phyloP scores from a whole-genome alignment of 2,329 filamentous ascomycete genomes.

The Fusarium sp. region DNA sequence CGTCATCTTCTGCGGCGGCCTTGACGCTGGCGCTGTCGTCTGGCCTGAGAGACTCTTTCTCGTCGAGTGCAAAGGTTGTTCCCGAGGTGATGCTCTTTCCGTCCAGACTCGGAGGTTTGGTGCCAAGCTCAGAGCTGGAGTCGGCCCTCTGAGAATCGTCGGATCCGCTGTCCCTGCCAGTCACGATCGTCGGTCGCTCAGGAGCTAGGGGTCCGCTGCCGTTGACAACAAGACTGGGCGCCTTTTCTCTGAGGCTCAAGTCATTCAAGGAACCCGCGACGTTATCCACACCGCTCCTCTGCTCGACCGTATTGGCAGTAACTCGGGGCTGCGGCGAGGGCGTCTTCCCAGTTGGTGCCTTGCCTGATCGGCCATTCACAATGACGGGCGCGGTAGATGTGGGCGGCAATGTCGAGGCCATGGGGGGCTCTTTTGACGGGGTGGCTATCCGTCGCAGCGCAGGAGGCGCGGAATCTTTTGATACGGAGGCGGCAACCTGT shows the following conservation, averaged over 20 bases:
- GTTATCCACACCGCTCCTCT: constrained; percentile 40
- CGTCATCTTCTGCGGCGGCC: constrained; percentile 88
- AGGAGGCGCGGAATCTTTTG: constrained; percentile 45
- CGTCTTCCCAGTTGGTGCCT: constrained; percentile 28
- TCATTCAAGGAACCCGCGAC: constrained; percentile 46
- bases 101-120: constrained; percentile 90
- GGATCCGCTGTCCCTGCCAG: constrained; percentile 60
- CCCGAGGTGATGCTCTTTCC: constrained; percentile 95
- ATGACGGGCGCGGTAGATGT: constrained; percentile 40
- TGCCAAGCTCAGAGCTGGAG: constrained; percentile 73
- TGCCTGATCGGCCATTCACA: constrained; percentile 42
- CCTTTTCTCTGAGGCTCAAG: constrained; percentile 46
- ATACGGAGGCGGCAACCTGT: constrained; percentile 63
- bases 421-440: constrained; percentile 41
- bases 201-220: constrained; percentile 57
- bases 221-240: constrained; percentile 61
- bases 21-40: constrained; percentile 97
- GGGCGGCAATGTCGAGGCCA: constrained; percentile 30
- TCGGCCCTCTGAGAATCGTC: constrained; percentile 71
- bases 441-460: constrained; percentile 45
- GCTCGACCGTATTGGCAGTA: constrained; percentile 21
- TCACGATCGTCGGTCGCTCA: constrained; percentile 49
- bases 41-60: constrained; percentile 93
- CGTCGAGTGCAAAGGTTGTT: constrained; percentile 94
- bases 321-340: constrained; percentile 34